Evolutionary conservation across 805 yeast species (phyloP).

Genomic region (Kuraishia ogatae): DNA sequence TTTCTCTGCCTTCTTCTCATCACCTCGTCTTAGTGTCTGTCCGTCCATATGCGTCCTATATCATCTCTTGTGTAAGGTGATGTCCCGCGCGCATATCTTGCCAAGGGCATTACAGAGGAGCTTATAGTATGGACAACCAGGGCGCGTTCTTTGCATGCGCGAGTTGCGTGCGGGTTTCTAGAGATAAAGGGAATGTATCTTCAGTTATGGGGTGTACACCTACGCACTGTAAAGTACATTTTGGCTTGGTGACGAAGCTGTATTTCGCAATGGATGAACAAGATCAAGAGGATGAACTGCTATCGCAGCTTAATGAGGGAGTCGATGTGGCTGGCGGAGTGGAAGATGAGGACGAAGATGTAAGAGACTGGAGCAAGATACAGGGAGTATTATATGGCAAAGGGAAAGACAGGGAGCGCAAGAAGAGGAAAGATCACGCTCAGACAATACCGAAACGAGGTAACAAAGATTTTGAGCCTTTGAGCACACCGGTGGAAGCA

Average conservation of each 20-base stretch:
- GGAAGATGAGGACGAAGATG: slow-evolving; percentile 31
- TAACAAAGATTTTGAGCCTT: slow-evolving; percentile 76
- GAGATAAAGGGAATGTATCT: neutral
- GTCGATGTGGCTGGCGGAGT: slow-evolving; percentile 13
- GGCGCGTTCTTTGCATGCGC: neutral
- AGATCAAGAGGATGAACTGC: neutral
- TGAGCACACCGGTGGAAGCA: slow-evolving; percentile 5
- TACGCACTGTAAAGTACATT: too few relatives aligned
- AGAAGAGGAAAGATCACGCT: neutral
- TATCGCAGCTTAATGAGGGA: neutral
- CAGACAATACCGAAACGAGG: slow-evolving; percentile 57
- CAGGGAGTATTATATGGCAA: slow-evolving; percentile 9
- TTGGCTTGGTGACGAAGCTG: neutral
- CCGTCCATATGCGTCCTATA: neutral
- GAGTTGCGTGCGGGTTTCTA: neutral
- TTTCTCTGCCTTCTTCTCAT: too few relatives aligned
- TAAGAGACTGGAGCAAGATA: slow-evolving; percentile 46
- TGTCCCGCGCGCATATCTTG: neutral
- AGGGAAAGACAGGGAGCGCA: slow-evolving; percentile 1
- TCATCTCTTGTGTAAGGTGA: neutral
- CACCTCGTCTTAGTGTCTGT: neutral
- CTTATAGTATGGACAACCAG: neutral
- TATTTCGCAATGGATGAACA: neutral
- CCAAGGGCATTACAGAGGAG: neutral
- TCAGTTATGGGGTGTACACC: neutral